phyloP scores from a whole-genome alignment of 257 asterid species.

The Petunia secreta region DNA sequence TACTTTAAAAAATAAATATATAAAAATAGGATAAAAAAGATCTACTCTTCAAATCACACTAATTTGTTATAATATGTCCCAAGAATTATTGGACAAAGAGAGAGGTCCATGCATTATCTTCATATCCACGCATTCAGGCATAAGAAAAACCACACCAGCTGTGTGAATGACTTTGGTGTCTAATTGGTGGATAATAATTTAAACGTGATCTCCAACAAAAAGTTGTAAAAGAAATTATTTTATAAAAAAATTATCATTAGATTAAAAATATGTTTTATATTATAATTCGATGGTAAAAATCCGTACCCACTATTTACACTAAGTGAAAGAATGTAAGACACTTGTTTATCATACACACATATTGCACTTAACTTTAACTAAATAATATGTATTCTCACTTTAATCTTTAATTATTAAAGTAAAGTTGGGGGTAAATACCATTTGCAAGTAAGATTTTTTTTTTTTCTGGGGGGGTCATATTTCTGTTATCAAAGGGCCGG shows the following conservation, averaged over 20 bases:
- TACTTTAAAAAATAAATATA: neutral
- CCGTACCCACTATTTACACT: too few species aligned
- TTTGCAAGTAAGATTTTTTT: too few species aligned
- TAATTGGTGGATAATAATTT: neutral
- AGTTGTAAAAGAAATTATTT: neutral
- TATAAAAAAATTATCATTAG: neutral
- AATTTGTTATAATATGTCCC: neutral
- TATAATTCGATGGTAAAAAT: neutral
- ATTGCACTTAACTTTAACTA: too few species aligned
- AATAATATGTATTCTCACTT: too few species aligned
- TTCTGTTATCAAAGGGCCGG: neutral
- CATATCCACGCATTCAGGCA: neutral
- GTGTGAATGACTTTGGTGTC: conserved; percentile 20
- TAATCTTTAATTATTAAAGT: too few species aligned
- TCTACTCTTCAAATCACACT: neutral
- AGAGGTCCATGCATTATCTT: neutral
- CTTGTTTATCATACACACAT: too few species aligned
- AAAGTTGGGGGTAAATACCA: too few species aligned
- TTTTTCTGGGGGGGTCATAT: neutral
- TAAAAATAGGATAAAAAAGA: neutral
- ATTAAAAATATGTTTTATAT: neutral
- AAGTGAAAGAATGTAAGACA: too few species aligned
- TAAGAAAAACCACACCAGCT: neutral
- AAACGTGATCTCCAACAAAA: neutral
- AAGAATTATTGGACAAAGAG: conserved; percentile 7